Evolutionary conservation across 129 eudicot genomes (phyloP).

Genomic region (Chrysanthemum lavandulifolium): DNA sequence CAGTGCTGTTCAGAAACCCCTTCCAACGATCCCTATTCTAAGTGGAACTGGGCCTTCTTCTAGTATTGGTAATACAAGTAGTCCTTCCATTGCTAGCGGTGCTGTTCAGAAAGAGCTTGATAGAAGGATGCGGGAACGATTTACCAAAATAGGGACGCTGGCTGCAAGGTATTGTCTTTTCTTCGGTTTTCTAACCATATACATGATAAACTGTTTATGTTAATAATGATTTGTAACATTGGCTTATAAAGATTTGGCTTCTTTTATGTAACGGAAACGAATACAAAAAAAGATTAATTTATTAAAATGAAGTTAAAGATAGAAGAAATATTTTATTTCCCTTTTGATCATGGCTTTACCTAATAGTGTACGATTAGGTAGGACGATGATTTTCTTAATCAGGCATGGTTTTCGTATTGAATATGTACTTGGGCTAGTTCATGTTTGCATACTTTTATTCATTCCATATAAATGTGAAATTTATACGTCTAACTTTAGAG

Average conservation of each 20-base stretch:
- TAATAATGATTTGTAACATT: too few relatives aligned
- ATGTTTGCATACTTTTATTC: too few relatives aligned
- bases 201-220: slow-evolving; percentile 8
- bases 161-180: slow-evolving; percentile 47
- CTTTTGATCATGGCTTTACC: too few relatives aligned
- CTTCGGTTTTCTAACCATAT: not conserved
- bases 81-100: slow-evolving; percentile 36
- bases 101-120: slow-evolving; percentile 49
- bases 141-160: slow-evolving; percentile 56
- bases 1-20: slow-evolving; percentile 40
- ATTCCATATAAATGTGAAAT: too few relatives aligned
- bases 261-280: not conserved
- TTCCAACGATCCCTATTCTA: slow-evolving; percentile 48
- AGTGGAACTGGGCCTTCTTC: slow-evolving; percentile 23
- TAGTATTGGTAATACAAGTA: slow-evolving; percentile 24
- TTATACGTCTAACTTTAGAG: too few relatives aligned
- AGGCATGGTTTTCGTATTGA: too few relatives aligned
- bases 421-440: too few relatives aligned
- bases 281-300: not conserved
- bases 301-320: too few relatives aligned
- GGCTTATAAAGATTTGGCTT: not conserved
- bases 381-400: too few relatives aligned
- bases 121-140: slow-evolving; percentile 47
- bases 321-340: too few relatives aligned
- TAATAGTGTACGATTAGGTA: too few relatives aligned